Percentiles rank a stretch among this genome's conserved stretches.
These are phyloP conservation scores for Cyclotella sp. DNA, from an alignment of 108 stramenopile species.

Conservation along the genomic window DNA sequence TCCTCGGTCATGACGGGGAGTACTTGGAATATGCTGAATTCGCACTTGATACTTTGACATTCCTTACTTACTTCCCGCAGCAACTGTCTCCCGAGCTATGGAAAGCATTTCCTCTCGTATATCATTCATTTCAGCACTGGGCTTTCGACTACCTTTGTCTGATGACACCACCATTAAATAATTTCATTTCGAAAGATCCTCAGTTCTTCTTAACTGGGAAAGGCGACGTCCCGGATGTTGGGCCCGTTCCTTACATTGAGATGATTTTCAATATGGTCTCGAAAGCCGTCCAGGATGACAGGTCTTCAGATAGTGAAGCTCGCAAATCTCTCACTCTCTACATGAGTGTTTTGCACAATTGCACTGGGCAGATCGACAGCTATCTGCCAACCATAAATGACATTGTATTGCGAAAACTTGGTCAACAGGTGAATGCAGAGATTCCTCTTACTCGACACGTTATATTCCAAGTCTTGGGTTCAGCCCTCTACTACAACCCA, in stretches of 20 bases:
- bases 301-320: constrained; percentile 87
- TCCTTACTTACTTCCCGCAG: constrained; percentile 92
- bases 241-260: constrained; percentile 77
- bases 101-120: constrained; percentile 93
- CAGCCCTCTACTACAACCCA: constrained; percentile 91
- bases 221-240: constrained; percentile 55
- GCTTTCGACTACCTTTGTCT: constrained; percentile 96
- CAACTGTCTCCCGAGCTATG: constrained; percentile 88
- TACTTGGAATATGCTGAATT: constrained; percentile 95
- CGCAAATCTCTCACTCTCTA: constrained; percentile 84
- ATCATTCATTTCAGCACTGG: constrained; percentile 91
- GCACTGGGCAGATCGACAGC: constrained; percentile 79
- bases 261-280: constrained; percentile 88
- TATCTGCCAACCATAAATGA: constrained; percentile 89
- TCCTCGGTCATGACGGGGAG: constrained; percentile 91
- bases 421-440: constrained; percentile 81
- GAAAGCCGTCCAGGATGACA: constrained; percentile 86
- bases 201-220: constrained; percentile 72
- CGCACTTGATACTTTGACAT: constrained; percentile 92
- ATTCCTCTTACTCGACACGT: constrained; percentile 73
- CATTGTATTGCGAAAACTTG: constrained; percentile 80
- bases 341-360: constrained; percentile 92
- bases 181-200: constrained; percentile 90
- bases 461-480: constrained; percentile 87
- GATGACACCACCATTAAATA: constrained; percentile 94